phyloP scores from a whole-genome alignment of 306 rosid genomes.

The Fragaria ananassa region DNA sequence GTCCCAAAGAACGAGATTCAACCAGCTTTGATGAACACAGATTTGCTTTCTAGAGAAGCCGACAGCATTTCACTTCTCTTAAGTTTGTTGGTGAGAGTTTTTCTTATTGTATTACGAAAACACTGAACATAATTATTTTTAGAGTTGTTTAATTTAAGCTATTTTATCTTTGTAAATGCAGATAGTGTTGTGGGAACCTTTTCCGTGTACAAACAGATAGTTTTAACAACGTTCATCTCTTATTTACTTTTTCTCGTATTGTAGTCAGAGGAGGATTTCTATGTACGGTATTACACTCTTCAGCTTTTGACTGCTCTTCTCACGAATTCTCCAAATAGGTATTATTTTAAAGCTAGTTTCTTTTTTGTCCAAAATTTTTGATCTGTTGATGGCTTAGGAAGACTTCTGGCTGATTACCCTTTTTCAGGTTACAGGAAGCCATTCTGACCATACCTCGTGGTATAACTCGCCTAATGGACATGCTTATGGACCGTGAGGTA shows the following conservation, averaged over 20 bases:
- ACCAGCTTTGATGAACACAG: conserved; percentile 80
- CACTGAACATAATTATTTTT: not conserved
- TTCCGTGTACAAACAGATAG: not conserved
- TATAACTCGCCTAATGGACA: conserved; percentile 91
- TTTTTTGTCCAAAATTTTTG: conserved; percentile 18
- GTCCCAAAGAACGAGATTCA: conserved; percentile 69
- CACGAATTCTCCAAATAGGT: conserved; percentile 82
- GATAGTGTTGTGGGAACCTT: not conserved
- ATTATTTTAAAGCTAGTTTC: conserved; percentile 28
- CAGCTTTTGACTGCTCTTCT: conserved; percentile 91
- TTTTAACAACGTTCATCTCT: not conserved
- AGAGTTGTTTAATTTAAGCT: not conserved
- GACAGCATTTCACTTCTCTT: conserved; percentile 83
- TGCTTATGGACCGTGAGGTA: conserved; percentile 99
- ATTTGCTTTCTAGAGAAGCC: conserved; percentile 84
- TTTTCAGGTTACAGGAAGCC: conserved; percentile 89
- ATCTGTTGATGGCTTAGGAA: conserved; percentile 15
- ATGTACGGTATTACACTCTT: conserved; percentile 87
- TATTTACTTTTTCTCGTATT: conserved; percentile 25
- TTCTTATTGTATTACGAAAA: conserved; percentile 17
- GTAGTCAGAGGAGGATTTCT: conserved; percentile 95
- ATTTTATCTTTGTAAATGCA: conserved; percentile 23
- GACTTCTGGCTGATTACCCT: conserved; percentile 36
- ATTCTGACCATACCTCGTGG: conserved; percentile 89
- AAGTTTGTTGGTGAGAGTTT: conserved; percentile 75